A percentile compares a stretch with the other conserved stretches of the same genome.
These are phyloP conservation scores for Scleroderma bovista DNA, from an alignment of 768 basidiomycete species.

Conservation along the genomic window DNA sequence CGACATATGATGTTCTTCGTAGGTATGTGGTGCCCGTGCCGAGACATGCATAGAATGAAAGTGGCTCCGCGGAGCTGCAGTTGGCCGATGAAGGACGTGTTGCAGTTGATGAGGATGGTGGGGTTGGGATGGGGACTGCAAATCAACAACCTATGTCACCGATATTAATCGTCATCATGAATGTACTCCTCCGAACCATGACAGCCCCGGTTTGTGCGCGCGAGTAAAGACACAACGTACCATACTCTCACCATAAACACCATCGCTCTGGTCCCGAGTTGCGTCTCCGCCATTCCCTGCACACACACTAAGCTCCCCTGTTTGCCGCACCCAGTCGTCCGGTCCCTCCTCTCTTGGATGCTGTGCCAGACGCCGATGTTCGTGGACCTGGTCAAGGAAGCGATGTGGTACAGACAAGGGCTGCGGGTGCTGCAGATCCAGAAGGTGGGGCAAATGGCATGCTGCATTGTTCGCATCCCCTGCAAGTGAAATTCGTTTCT, in stretches of 20 bases:
- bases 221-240: slow-evolving; percentile 26
- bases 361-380: neutral
- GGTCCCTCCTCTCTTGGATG: slow-evolving; percentile 25
- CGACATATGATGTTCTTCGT: slow-evolving; percentile 3
- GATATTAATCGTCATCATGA: neutral
- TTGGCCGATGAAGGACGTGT: neutral
- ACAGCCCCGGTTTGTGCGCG: neutral
- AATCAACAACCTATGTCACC: neutral
- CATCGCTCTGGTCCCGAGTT: neutral
- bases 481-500: slow-evolving; percentile 58
- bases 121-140: neutral
- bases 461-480: slow-evolving; percentile 13
- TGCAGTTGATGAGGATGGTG: neutral
- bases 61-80: slow-evolving; percentile 9
- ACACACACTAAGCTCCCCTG: slow-evolving; percentile 51
- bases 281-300: slow-evolving; percentile 18
- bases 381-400: neutral
- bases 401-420: neutral
- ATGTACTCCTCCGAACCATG: neutral
- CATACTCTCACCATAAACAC: slow-evolving; percentile 38
- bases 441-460: slow-evolving; percentile 22
- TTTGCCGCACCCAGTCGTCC: slow-evolving; percentile 75
- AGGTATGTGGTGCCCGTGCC: slow-evolving; percentile 11
- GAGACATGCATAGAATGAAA: slow-evolving; percentile 22
- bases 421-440: neutral